phyloP scores from a whole-genome alignment of 2,329 filamentous ascomycete species.

The Rhexocercosporidium sp. region DNA sequence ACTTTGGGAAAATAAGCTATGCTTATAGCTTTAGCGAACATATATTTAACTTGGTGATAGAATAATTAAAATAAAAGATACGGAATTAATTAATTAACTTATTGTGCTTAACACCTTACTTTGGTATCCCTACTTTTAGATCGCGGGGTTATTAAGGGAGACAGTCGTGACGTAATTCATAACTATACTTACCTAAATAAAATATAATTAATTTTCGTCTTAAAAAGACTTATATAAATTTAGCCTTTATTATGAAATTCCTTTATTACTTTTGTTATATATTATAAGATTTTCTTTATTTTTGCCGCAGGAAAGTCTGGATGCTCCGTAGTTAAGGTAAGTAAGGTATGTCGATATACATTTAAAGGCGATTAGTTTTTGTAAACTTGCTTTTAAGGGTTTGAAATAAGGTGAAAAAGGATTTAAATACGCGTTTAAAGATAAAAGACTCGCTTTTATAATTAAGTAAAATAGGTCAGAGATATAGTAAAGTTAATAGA shows the following conservation, averaged over 20 bases:
- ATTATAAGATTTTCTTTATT: background rate
- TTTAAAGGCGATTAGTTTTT: background rate
- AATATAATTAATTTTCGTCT: no score
- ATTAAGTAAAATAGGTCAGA: background rate
- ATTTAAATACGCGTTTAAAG: background rate
- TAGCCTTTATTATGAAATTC: background rate
- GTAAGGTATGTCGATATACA: background rate
- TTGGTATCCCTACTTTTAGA: no score
- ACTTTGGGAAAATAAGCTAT: no score
- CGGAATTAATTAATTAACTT: no score
- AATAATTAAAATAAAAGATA: no score
- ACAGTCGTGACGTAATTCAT: no score
- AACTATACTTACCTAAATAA: no score
- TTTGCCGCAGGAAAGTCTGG: background rate
- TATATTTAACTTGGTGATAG: no score
- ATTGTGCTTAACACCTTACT: no score
- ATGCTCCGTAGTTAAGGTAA: background rate
- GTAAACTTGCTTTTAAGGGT: background rate
- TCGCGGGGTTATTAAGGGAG: no score
- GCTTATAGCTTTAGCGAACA: no score
- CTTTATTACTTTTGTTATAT: background rate
- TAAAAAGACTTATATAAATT: background rate
- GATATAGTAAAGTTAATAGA: no score
- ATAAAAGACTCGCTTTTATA: background rate
- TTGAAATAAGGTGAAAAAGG: background rate